These are phyloP conservation scores for Tetraselmis striata DNA, from an alignment of 139 green algal species.

Conservation along the genomic window DNA sequence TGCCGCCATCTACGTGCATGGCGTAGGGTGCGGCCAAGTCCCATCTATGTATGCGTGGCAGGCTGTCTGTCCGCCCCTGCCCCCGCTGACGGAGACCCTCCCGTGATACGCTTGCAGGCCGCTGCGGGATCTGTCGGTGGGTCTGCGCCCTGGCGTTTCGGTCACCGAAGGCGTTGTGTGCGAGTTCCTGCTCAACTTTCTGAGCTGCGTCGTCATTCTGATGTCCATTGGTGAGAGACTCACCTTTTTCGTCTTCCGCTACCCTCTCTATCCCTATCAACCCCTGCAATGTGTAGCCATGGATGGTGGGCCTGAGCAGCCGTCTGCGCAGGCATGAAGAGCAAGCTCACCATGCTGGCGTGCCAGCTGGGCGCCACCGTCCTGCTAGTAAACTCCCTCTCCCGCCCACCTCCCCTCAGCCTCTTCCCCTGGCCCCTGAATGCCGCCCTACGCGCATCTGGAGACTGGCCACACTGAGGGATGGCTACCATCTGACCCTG, in stretches of 20 bases:
- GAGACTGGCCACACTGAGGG: too few relatives aligned
- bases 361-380: constrained; percentile 26
- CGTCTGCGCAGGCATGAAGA: constrained; percentile 30
- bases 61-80: neutral
- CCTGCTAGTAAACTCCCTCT: constrained; percentile 21
- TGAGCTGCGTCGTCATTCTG: too few relatives aligned
- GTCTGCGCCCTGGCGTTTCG: constrained; percentile 16
- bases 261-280: neutral
- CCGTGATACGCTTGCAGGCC: constrained; percentile 7
- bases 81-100: neutral
- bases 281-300: too few relatives aligned
- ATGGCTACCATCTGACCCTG: too few relatives aligned
- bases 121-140: constrained; percentile 13
- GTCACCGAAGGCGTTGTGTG: constrained; percentile 9
- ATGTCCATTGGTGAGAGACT: too few relatives aligned
- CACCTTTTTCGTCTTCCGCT: constrained; percentile 20
- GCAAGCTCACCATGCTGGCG: constrained; percentile 15
- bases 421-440: too few relatives aligned
- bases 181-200: constrained; percentile 19
- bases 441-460: too few relatives aligned
- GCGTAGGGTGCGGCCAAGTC: too few relatives aligned
- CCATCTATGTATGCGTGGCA: neutral
- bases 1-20: too few relatives aligned
- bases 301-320: too few relatives aligned
- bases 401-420: too few relatives aligned